Conservation (phyloP, 352 stramenopile species). For the Pythium rishiriense region DNA sequence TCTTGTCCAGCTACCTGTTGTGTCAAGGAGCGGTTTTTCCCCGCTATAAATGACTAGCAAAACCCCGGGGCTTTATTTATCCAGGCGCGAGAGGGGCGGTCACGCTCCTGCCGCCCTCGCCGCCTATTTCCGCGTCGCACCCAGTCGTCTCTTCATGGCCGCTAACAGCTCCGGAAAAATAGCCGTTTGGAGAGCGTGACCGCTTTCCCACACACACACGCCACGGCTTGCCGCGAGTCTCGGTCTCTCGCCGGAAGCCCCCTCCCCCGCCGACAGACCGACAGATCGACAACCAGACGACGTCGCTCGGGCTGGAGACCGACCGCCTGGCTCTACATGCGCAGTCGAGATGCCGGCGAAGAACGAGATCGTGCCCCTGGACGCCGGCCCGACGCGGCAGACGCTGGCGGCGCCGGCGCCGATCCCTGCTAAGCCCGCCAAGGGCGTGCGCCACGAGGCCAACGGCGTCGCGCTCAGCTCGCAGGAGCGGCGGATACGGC, state of each 20-base stretch:
- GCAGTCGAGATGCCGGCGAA: conserved; percentile 41
- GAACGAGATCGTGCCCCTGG: conserved; percentile 71
- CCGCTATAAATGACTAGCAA: not conserved
- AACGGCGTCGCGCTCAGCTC: conserved; percentile 42
- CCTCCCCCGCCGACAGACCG: not conserved
- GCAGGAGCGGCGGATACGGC: conserved; percentile 53
- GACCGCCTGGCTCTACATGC: too few species aligned
- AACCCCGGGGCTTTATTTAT: not conserved
- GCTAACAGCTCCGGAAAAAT: not conserved
- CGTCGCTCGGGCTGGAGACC: not conserved
- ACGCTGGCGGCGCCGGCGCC: conserved; percentile 20
- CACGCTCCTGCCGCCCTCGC: not conserved
- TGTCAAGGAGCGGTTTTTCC: not conserved
- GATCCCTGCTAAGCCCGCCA: conserved; percentile 7
- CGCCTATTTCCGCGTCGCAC: not conserved
- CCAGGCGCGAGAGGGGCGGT: not conserved
- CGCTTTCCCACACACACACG: not conserved
- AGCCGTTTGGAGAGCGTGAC: not conserved
- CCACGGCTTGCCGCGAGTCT: not conserved
- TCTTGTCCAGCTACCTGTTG: not conserved
- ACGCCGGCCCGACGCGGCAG: conserved; percentile 26
- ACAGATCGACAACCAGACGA: not conserved
- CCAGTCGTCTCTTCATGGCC: not conserved
- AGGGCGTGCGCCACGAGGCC: conserved; percentile 28
- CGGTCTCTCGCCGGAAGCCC: not conserved